Base-by-base conservation (phyloP, 768 basidiomycete genomes). In the Macrocybe gigantea region DNA sequence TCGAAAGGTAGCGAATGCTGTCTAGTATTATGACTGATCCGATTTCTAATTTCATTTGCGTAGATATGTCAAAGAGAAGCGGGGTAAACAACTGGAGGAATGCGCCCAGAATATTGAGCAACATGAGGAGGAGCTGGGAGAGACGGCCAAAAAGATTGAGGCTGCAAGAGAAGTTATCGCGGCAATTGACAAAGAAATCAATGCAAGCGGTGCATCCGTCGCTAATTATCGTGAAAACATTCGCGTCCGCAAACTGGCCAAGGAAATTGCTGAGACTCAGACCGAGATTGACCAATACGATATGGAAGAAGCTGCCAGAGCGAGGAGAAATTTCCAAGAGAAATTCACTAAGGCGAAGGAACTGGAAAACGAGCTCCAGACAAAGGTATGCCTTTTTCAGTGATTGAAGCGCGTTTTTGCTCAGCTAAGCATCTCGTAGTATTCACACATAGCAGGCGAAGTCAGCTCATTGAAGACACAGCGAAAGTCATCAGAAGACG, bases 281-380 rank as follows among this genome's bases (percentile, higher is more conserved):
- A 71, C 69, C 8, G 75, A 93, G 63, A 86, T 96, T 47, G 82
- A 83, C 40, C 67, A 72, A 5, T 75, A 80, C 49, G 89, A 97
- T 64, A 78, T 97, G 68, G 92, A 94, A 54, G 83, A 81, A 51
- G 90, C 92, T 13, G 86, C 85, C 13, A 88, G 81, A 60, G 88
- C 91, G 14, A 82, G 83, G 62, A 77, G 85, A 49, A 87, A 83
- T 49, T 99, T 95, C 64, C 82, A 94, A 47, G 80, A 83, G 44
- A 80, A 85, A 57, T 98, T 87, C 66, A 72, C 73, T 30, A 66
- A 73, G 2, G 85, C 83, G 57, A 85, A 89, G 61, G 72, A 79
- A 53, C 80, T 74, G 60, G 89, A 93, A 68, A 79, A 78, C 10
- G 73, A 83, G 34, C 66, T 92, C 55, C 82, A 86, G 53, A 78